Conservation (phyloP, 2,329 filamentous ascomycete genomes). For the Xylaria sp. region DNA sequence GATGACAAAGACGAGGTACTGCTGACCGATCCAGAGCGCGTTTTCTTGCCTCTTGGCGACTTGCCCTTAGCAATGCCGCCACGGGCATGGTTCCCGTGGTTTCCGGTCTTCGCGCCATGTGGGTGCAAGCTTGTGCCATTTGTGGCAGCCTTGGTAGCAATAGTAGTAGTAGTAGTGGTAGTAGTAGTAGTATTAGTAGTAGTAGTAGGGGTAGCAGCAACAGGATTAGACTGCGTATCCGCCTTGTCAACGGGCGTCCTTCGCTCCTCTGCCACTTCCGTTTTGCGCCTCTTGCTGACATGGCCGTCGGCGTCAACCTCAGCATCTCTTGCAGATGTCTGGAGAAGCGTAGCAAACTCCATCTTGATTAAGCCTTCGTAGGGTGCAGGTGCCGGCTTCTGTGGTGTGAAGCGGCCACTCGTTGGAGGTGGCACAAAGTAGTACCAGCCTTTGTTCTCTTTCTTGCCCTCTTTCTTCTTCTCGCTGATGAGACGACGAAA, state of each 20-base stretch:
- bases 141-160: background rate
- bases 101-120: constrained; percentile 16
- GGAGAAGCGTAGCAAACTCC: constrained; percentile 42
- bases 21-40: constrained; percentile 39
- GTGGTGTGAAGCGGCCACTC: constrained; percentile 49
- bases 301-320: constrained; percentile 36
- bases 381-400: constrained; percentile 55
- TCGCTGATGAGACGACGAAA: constrained; percentile 58
- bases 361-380: constrained; percentile 55
- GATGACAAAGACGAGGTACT: constrained; percentile 43
- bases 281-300: constrained; percentile 40
- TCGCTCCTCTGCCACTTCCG: constrained; percentile 29
- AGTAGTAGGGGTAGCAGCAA: background rate
- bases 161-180: background rate
- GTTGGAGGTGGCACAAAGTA: constrained; percentile 60
- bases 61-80: constrained; percentile 26
- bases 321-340: constrained; percentile 18
- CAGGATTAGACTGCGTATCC: background rate
- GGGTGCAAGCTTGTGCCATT: constrained; percentile 12
- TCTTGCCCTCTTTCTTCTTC: constrained; percentile 64
- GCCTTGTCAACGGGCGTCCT: background rate
- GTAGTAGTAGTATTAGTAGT: too few relatives aligned
- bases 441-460: constrained; percentile 56
- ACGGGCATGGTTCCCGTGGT: constrained; percentile 20
- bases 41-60: constrained; percentile 34